Evolutionary conservation across 1,284 basidiomycete genomes (phyloP).

Genomic region (Ustilago curta): DNA sequence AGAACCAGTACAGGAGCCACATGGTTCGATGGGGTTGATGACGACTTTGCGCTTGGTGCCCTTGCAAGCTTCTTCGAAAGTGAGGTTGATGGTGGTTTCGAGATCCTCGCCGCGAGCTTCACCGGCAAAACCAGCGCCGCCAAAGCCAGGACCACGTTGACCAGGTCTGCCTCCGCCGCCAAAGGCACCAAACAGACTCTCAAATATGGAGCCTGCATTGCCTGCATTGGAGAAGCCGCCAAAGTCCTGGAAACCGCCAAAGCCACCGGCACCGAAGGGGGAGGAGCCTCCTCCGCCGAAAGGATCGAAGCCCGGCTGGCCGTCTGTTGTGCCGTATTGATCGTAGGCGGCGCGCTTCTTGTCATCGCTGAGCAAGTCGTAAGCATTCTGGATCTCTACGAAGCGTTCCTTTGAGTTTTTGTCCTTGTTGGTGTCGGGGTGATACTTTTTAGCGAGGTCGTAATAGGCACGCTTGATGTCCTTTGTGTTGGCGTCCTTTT

Average conservation of each 20-base stretch:
- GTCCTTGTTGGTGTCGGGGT: constrained; percentile 97
- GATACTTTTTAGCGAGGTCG: constrained; percentile 96
- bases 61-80: constrained; percentile 92
- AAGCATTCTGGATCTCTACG: constrained; percentile 95
- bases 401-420: constrained; percentile 91
- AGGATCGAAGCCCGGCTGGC: constrained; percentile 90
- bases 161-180: constrained; percentile 64
- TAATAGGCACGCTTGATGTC: constrained; percentile 99
- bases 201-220: constrained; percentile 76
- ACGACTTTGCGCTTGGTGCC: constrained; percentile 84
- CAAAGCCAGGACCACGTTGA: constrained; percentile 60
- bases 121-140: constrained; percentile 70
- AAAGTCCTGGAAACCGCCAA: constrained; percentile 72
- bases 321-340: constrained; percentile 92
- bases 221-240: constrained; percentile 72
- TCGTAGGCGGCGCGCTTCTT: constrained; percentile 94
- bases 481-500: constrained; percentile 81
- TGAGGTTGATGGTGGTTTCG: constrained; percentile 81
- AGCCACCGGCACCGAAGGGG: constrained; percentile 77
- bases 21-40: constrained; percentile 85
- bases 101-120: constrained; percentile 85
- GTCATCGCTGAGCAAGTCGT: constrained; percentile 89
- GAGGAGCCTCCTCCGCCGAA: constrained; percentile 72
- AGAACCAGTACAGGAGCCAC: constrained; percentile 84
- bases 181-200: constrained; percentile 81